These are phyloP conservation scores for Tremella mesenterica DNA, from an alignment of 768 basidiomycete species.

Conservation along the genomic window DNA sequence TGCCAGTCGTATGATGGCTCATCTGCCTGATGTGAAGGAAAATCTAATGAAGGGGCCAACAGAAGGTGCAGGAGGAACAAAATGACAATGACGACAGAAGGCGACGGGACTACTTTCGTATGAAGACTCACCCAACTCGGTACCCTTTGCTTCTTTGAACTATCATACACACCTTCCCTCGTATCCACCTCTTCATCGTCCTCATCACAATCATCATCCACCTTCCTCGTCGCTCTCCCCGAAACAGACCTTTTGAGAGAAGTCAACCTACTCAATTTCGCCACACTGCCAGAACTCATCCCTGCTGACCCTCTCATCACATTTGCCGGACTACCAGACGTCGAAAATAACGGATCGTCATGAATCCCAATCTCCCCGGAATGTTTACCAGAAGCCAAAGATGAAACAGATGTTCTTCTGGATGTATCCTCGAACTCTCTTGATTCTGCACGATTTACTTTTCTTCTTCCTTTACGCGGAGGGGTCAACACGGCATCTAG, in stretches of 20 bases:
- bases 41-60: no score
- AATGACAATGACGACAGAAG: no score
- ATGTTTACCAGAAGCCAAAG: conserved; percentile 7
- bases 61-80: no score
- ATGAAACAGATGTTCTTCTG: conserved; percentile 22
- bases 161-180: conserved; percentile 42
- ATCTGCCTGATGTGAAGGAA: no score
- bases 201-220: conserved; percentile 14
- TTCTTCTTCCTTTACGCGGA: not conserved
- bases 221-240: conserved; percentile 10
- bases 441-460: not conserved
- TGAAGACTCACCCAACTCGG: conserved; percentile 42
- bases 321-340: not conserved
- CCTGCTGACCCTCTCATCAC: not conserved
- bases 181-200: conserved; percentile 24
- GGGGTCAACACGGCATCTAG: conserved; percentile 24
- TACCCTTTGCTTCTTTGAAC: conserved; percentile 42
- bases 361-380: no score
- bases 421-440: conserved; percentile 12
- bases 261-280: conserved; percentile 5
- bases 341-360: not conserved
- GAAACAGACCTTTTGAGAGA: conserved; percentile 30
- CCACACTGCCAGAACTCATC: not conserved
- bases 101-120: no score
- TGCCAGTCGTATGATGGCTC: no score